Percentiles rank a stretch among this genome's conserved stretches.
phyloP scores from a whole-genome alignment of 139 green algal genomes.

The Chlorella sp. region DNA sequence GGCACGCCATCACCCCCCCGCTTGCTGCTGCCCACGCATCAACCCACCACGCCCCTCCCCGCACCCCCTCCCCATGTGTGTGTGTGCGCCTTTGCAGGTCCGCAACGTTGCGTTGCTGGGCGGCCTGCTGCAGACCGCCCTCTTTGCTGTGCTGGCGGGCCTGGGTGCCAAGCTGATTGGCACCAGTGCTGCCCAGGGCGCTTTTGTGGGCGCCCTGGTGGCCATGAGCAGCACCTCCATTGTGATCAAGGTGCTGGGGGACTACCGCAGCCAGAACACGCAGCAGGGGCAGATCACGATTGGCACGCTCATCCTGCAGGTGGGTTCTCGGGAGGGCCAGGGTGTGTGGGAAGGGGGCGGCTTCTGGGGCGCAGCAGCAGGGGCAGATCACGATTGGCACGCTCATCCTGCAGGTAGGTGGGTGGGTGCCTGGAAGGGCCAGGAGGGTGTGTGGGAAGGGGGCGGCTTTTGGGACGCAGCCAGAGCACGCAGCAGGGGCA shows the following conservation, averaged over 20 bases:
- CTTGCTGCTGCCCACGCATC: not conserved
- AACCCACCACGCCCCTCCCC: no score
- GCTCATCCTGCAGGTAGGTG: slow-evolving; percentile 76
- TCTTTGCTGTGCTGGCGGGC: slow-evolving; percentile 49
- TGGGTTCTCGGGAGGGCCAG: no score
- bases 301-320: slow-evolving; percentile 91
- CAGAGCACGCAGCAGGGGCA: no score
- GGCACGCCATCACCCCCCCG: no score
- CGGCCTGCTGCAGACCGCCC: slow-evolving; percentile 47
- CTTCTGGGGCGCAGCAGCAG: slow-evolving; percentile 25
- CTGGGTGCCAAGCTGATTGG: slow-evolving; percentile 52
- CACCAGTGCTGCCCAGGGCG: slow-evolving; percentile 61
- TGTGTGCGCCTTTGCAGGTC: slow-evolving; percentile 34
- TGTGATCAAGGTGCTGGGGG: slow-evolving; percentile 91
- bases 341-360: not conserved
- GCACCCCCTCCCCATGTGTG: not conserved
- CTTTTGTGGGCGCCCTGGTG: slow-evolving; percentile 94
- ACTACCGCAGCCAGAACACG: slow-evolving; percentile 55
- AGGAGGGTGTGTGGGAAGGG: no score
- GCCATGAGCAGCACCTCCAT: slow-evolving; percentile 86
- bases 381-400: slow-evolving; percentile 95
- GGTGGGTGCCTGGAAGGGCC: no score
- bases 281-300: slow-evolving; percentile 91
- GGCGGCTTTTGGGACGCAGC: no score
- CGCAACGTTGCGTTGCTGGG: slow-evolving; percentile 84